Evolutionary conservation across 441 rosid species (phyloP), one percentile per base, ranked within the genome.

Genomic region (Cnidoscolus chayamansa): DNA sequence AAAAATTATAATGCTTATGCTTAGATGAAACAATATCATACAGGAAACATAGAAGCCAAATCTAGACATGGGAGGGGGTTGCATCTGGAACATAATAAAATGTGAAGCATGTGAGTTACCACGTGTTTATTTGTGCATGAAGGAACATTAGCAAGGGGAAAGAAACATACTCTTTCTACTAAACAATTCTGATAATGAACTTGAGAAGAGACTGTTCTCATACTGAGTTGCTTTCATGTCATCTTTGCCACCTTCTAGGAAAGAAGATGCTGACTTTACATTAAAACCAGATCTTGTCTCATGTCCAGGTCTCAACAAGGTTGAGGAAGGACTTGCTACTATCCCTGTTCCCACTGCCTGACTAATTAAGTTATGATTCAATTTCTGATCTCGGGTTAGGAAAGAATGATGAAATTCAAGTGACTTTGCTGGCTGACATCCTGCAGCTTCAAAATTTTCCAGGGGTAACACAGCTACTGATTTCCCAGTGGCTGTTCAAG

Each of bases 161-260:
- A 50, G 30, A 60, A 67, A 67, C 89, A 77, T 82, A 86, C 92
- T 35, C 54, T 86, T 85, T 78, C 81, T 70, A 75, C 74, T 78
- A 77, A 85, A 83, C 74, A 86, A 75, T 49, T 88, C 89, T 0
- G 92, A 81, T 67, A 88, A 73, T 4, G 92, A 88, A 81, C 88
- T 84, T 45, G 90, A 86, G 78, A 89, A 89, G 57, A 86, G 87
- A 78, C 86, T 83, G 71, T 82, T 85, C 81, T 86, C 89, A 61
- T 78, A 75, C 69, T 76, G 82, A 54, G 80, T 70, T 61, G 78
- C 76, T 82, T 79, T 70, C 66, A 55, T 49, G 58, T 77, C 78
- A 66, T 77, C 78, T 73, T 74, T 70, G 70, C 78, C 77, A 51
- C 71, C 72, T 67, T 81, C 83, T 16, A 57, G 57, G 67, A 71